Base-by-base conservation (phyloP, 2,329 filamentous ascomycete species). In the Lachnellula hyalina region DNA sequence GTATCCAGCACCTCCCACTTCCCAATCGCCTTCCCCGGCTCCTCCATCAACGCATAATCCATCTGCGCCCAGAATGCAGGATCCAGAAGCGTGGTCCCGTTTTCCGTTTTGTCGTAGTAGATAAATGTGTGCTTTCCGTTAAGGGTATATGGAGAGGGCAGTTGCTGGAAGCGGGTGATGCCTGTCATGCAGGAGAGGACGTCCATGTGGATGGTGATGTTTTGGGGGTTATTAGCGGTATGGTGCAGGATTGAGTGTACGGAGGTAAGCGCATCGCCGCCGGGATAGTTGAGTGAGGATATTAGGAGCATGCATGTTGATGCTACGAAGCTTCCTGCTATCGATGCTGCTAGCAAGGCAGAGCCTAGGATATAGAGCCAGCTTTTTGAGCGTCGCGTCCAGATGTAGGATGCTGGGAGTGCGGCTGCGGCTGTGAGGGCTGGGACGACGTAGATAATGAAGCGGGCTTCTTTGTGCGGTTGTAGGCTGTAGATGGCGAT, bases 401-500 rank as follows among this genome's bases (percentile, higher is more conserved):
- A 88, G 60, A 95, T 74, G 71, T 84, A 86, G 53, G 83, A 81
- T 14, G 90, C 89, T 19, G 85, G 86, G 4, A 90, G 77, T 3
- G 90, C 85, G 0, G 90, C 86, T 2, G 86, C 81, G 11, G 86
- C 87, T 0, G 92, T 96, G 32, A 97, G 75, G 0, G 86, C 79
- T 0, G 94, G 94, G 23, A 96, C 78, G 51, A 84, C 79, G 73
- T 97, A 97, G 65, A 97, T 84, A 63, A 99, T 86, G 76, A 99
- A 99, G 17, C 94, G 88, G 70, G 91, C 88, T 74, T 99, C 94
- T 70, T 99, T 99, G 75, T 99, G 94, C 0, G 93, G 92, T 58
- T 96, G 87, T 49, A 90, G 65, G 60, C 90, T 96, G 76, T 96
- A 97, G 44, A 95, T 71, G 4, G 79, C 79, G 19, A 95, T 77